A percentile compares a stretch with the other conserved stretches of the same genome.
phyloP scores from a whole-genome alignment of 1,139 yeast genomes.

The Meyerozyma guilliermondii region DNA sequence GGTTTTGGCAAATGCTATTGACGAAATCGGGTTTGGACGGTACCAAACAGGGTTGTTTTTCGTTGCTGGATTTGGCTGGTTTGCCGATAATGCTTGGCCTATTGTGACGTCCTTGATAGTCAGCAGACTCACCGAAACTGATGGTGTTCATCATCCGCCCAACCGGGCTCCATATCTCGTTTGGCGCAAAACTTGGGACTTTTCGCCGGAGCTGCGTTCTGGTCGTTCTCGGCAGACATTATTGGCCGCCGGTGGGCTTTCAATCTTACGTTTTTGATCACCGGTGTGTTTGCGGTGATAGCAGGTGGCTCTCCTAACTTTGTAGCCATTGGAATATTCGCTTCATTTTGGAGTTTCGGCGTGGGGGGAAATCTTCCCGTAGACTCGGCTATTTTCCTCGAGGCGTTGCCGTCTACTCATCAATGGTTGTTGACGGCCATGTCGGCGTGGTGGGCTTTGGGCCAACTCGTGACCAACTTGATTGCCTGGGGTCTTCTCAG shows the following conservation, averaged over 20 bases:
- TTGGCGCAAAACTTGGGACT: slow-evolving; percentile 41
- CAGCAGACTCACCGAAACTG: slow-evolving; percentile 27
- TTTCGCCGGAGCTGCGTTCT: slow-evolving; percentile 37
- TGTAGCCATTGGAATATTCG: slow-evolving; percentile 35
- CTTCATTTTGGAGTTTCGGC: slow-evolving; percentile 40
- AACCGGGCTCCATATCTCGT: slow-evolving; percentile 33
- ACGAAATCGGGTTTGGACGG: slow-evolving; percentile 38
- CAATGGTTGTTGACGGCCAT: slow-evolving; percentile 40
- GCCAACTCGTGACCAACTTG: slow-evolving; percentile 35
- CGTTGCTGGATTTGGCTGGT: slow-evolving; percentile 44
- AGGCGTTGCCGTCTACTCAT: slow-evolving; percentile 33
- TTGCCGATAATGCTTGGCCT: slow-evolving; percentile 43
- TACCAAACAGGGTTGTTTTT: slow-evolving; percentile 38
- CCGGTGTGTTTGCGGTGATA: slow-evolving; percentile 33
- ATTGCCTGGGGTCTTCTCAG: slow-evolving; percentile 38
- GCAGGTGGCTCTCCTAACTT: slow-evolving; percentile 40
- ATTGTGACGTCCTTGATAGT: slow-evolving; percentile 33
- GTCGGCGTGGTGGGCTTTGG: slow-evolving; percentile 43
- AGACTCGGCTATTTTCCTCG: slow-evolving; percentile 41
- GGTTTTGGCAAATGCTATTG: slow-evolving; percentile 30
- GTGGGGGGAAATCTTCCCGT: slow-evolving; percentile 45
- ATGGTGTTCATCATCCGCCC: slow-evolving; percentile 35
- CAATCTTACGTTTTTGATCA: slow-evolving; percentile 35
- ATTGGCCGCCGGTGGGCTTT: slow-evolving; percentile 43
- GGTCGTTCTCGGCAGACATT: slow-evolving; percentile 38